These are phyloP conservation scores for Kwoniella pini DNA, from an alignment of 768 basidiomycete species.

Conservation along the genomic window DNA sequence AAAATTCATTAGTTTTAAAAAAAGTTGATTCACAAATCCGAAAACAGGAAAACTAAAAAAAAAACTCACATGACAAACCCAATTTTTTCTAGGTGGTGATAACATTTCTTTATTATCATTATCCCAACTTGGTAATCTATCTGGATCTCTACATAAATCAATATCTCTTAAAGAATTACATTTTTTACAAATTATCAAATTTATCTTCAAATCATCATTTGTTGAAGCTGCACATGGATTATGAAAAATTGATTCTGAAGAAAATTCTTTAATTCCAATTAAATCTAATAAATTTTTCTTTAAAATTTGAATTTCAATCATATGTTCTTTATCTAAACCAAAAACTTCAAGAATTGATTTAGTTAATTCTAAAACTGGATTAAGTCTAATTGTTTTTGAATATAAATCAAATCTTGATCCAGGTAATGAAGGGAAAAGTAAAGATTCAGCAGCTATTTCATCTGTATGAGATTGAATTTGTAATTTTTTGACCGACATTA, in stretches of 20 bases:
- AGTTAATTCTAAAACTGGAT: slow-evolving; percentile 83
- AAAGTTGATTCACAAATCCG: background rate
- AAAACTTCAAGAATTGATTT: slow-evolving; percentile 85
- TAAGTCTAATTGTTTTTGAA: slow-evolving; percentile 57
- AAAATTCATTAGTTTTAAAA: background rate
- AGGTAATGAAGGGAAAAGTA: slow-evolving; percentile 81
- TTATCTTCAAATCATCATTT: slow-evolving; percentile 77
- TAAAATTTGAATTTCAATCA: slow-evolving; percentile 81
- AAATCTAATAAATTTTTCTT: slow-evolving; percentile 87
- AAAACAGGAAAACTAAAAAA: background rate
- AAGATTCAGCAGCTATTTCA: slow-evolving; percentile 59
- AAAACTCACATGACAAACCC: slow-evolving; percentile 53
- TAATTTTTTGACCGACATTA: slow-evolving; percentile 62
- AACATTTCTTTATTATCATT: slow-evolving; percentile 33
- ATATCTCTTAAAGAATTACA: slow-evolving; percentile 86
- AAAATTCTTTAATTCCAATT: slow-evolving; percentile 81
- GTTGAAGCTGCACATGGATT: slow-evolving; percentile 68
- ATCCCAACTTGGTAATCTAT: slow-evolving; percentile 64
- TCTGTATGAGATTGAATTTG: slow-evolving; percentile 62
- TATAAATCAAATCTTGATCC: slow-evolving; percentile 63
- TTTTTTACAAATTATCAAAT: slow-evolving; percentile 82
- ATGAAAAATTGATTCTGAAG: slow-evolving; percentile 76
- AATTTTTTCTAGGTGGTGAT: slow-evolving; percentile 57
- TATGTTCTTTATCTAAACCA: slow-evolving; percentile 68
- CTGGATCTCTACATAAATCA: slow-evolving; percentile 91